Conservation (phyloP, 2,329 filamentous ascomycete genomes). For the Elsinoe perseae region DNA sequence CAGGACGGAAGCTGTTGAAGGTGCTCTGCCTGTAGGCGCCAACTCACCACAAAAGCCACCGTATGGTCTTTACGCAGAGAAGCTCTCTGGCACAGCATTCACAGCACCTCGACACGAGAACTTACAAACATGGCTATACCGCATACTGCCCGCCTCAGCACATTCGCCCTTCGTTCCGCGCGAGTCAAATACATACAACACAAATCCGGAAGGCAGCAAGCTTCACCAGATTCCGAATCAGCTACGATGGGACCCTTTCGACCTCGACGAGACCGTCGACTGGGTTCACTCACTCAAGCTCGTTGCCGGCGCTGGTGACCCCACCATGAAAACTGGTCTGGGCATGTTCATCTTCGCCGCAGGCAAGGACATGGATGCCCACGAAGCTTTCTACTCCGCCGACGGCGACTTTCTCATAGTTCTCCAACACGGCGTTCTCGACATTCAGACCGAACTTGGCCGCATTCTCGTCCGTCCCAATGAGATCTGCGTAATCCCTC, state of each 20-base stretch:
- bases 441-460: constrained; percentile 63
- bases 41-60: constrained; percentile 78
- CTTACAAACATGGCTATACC: constrained; percentile 53
- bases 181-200: constrained; percentile 43
- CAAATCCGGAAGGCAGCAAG: constrained; percentile 45
- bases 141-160: constrained; percentile 50
- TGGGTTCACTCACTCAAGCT: constrained; percentile 64
- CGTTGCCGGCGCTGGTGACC: constrained; percentile 71
- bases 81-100: constrained; percentile 54
- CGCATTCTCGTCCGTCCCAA: constrained; percentile 56
- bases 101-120: constrained; percentile 50
- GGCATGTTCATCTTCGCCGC: constrained; percentile 76
- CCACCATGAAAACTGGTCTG: constrained; percentile 67
- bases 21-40: constrained; percentile 63
- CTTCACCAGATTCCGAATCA: constrained; percentile 74
- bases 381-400: constrained; percentile 73
- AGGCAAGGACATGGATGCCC: constrained; percentile 66
- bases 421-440: constrained; percentile 55
- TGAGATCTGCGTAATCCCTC: constrained; percentile 60
- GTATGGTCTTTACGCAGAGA: constrained; percentile 72
- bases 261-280: constrained; percentile 60
- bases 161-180: constrained; percentile 47
- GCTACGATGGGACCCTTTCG: constrained; percentile 71
- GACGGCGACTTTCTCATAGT: constrained; percentile 62
- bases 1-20: constrained; percentile 68